Evolutionary conservation across 306 rosid genomes (phyloP).

Genomic region (Inga leiocalycina): DNA sequence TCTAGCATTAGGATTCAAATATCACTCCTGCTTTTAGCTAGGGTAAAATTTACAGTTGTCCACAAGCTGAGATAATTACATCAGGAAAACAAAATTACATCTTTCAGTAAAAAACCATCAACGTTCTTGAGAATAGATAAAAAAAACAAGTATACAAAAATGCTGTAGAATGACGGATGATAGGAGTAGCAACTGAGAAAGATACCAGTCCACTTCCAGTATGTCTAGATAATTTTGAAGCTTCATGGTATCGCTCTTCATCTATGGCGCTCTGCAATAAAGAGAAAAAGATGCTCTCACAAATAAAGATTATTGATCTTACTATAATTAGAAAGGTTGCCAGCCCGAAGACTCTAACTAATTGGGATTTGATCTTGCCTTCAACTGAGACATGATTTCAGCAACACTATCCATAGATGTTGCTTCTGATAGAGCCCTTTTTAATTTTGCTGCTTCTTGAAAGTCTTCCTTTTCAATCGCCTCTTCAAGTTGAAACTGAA

Average conservation of each 20-base stretch:
- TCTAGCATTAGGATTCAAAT: neutral
- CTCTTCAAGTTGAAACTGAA: slow-evolving; percentile 96
- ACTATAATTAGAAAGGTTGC: neutral
- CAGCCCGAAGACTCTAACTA: neutral
- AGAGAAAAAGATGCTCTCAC: neutral
- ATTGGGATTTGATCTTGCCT: slow-evolving; percentile 50
- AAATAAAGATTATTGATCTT: slow-evolving; percentile 20
- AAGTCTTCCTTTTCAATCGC: slow-evolving; percentile 94
- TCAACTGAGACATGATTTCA: slow-evolving; percentile 79
- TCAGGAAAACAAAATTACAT: neutral
- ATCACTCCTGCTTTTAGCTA: neutral
- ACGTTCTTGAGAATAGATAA: neutral
- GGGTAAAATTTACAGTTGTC: neutral
- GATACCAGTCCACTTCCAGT: slow-evolving; percentile 98
- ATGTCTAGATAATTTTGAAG: slow-evolving; percentile 76
- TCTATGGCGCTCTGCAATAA: slow-evolving; percentile 75
- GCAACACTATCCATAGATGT: slow-evolving; percentile 85
- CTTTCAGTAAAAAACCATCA: neutral
- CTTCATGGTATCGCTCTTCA: slow-evolving; percentile 93
- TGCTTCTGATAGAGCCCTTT: slow-evolving; percentile 72
- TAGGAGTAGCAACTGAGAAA: slow-evolving; percentile 33
- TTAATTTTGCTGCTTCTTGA: slow-evolving; percentile 81
- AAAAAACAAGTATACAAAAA: slow-evolving; percentile 7
- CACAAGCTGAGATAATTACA: neutral
- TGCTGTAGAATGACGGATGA: slow-evolving; percentile 15